A percentile compares a stretch with the other conserved stretches of the same genome.
Evolutionary conservation across 331 rosid genomes (phyloP).

Genomic region (Phaseolus coccineus): DNA sequence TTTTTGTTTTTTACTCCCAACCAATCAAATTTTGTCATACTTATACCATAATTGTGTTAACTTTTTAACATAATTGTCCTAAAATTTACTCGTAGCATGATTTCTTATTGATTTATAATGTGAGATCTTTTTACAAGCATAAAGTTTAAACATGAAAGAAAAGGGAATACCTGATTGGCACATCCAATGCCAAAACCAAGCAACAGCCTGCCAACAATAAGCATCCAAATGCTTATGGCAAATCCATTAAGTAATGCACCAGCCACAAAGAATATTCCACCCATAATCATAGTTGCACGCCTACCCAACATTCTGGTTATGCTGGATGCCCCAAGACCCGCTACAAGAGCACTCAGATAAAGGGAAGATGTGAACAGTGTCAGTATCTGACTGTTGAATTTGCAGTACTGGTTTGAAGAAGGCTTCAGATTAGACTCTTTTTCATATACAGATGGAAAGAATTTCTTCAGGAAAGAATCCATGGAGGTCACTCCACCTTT

Average conservation of each 20-base stretch:
- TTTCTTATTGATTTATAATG: background rate
- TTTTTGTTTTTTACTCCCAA: no score
- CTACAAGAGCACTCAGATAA: constrained; percentile 63
- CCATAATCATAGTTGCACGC: constrained; percentile 56
- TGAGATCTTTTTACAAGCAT: background rate
- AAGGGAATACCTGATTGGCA: constrained; percentile 66
- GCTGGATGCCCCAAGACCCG: constrained; percentile 52
- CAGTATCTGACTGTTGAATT: constrained; percentile 65
- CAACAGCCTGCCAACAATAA: constrained; percentile 64
- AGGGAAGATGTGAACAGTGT: constrained; percentile 76
- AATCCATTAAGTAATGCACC: constrained; percentile 73
- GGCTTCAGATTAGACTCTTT: constrained; percentile 39
- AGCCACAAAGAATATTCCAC: constrained; percentile 56
- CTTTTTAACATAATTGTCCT: background rate
- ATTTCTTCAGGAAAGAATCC: constrained; percentile 58
- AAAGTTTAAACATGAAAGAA: background rate
- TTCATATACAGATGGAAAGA: constrained; percentile 67
- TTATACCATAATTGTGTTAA: background rate
- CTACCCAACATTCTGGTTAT: constrained; percentile 62
- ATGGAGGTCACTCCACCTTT: constrained; percentile 79
- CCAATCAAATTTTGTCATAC: background rate
- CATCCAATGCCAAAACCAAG: constrained; percentile 84
- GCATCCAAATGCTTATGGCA: constrained; percentile 58
- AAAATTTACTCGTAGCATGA: background rate
- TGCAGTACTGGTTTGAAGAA: constrained; percentile 65